Evolutionary conservation across 2,329 filamentous ascomycete genomes (phyloP).

Genomic region (Aspergillus intermedius): DNA sequence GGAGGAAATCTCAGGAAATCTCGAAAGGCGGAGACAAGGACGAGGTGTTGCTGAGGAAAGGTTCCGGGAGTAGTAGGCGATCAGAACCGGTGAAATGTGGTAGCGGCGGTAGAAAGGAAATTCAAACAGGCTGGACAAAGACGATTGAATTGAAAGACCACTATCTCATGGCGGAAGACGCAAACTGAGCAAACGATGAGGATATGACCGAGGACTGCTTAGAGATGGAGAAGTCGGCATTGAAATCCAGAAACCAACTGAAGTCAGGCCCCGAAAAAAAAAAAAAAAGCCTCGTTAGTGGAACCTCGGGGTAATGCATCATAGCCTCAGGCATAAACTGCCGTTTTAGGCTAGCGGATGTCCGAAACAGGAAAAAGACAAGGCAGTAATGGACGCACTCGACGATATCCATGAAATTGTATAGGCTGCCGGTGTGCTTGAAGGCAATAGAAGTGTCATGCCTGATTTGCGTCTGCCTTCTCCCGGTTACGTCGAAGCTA

Average conservation of each 20-base stretch:
- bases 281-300: slow-evolving; percentile 32
- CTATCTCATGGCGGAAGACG: slow-evolving; percentile 30
- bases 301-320: slow-evolving; percentile 15
- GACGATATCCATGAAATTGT: neutral
- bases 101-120: slow-evolving; percentile 1
- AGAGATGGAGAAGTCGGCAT: slow-evolving; percentile 7
- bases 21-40: slow-evolving; percentile 14
- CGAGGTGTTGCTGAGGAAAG: slow-evolving; percentile 3
- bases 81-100: slow-evolving; percentile 2
- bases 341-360: neutral
- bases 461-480: no score
- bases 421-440: neutral
- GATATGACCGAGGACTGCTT: neutral
- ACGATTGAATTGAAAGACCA: slow-evolving; percentile 7
- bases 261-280: slow-evolving; percentile 28
- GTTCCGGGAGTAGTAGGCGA: neutral
- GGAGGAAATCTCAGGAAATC: slow-evolving; percentile 14
- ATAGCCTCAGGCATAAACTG: slow-evolving; percentile 20
- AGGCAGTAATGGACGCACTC: neutral
- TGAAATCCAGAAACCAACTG: slow-evolving; percentile 14
- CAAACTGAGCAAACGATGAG: slow-evolving; percentile 5
- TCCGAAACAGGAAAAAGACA: neutral
- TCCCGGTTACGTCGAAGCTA: no score
- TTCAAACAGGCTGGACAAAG: slow-evolving; percentile 1
- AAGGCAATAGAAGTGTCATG: neutral